Evolutionary conservation across 352 stramenopile genomes (phyloP).

Genomic region (Lagenidium sp.): DNA sequence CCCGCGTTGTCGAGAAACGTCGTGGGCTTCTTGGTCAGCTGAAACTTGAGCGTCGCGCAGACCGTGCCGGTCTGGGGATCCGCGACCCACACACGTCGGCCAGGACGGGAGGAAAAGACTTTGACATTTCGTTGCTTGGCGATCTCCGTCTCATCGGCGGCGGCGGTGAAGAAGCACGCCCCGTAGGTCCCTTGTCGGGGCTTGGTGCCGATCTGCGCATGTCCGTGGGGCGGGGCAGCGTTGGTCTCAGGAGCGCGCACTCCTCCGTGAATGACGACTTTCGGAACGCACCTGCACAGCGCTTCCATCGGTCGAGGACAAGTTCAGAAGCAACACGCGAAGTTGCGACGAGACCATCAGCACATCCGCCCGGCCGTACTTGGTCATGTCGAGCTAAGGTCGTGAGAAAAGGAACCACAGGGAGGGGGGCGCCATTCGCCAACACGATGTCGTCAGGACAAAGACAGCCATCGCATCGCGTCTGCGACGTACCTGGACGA

Average conservation of each 20-base stretch:
- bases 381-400: conserved; percentile 58
- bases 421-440: no score
- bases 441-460: no score
- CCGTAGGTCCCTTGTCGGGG: conserved; percentile 72
- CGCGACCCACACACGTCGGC: conserved; percentile 73
- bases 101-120: conserved; percentile 77
- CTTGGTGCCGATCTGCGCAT: conserved; percentile 82
- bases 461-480: no score
- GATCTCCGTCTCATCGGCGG: conserved; percentile 23
- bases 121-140: conserved; percentile 27
- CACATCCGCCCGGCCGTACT: conserved; percentile 42
- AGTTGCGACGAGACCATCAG: conserved; percentile 81
- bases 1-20: conserved; percentile 47
- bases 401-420: no score
- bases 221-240: no score
- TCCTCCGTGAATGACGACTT: neutral
- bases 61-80: conserved; percentile 69
- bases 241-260: no score
- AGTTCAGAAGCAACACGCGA: conserved; percentile 68
- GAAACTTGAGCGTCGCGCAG: conserved; percentile 80
- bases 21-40: conserved; percentile 52
- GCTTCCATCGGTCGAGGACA: conserved; percentile 55
- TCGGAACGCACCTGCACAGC: conserved; percentile 34
- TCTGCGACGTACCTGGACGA: conserved; percentile 60
- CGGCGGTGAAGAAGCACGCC: conserved; percentile 70